These are phyloP conservation scores for Musa balbisiana DNA, from an alignment of 202 grass and related monocot genomes.

Conservation along the genomic window DNA sequence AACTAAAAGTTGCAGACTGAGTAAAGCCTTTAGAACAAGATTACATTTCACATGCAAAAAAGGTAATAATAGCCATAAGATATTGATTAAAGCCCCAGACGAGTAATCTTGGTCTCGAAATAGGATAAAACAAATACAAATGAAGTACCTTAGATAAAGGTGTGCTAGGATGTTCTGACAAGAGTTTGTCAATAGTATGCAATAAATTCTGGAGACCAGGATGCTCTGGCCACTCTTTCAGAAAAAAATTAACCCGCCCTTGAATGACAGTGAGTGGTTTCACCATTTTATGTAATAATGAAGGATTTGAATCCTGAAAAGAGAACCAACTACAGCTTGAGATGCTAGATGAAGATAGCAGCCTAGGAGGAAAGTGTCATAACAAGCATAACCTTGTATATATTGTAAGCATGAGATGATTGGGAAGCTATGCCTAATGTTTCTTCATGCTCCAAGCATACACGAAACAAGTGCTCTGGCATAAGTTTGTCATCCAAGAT, in stretches of 20 bases:
- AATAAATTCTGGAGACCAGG: conserved; percentile 70
- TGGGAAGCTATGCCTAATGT: conserved; percentile 28
- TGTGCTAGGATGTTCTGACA: conserved; percentile 45
- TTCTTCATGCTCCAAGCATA: conserved; percentile 64
- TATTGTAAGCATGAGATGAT: conserved; percentile 42
- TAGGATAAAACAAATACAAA: conserved; percentile 12
- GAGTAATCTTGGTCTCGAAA: background rate
- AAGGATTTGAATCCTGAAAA: conserved; percentile 69
- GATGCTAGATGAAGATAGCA: background rate
- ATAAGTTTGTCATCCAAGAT: conserved; percentile 70
- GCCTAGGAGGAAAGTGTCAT: conserved; percentile 15
- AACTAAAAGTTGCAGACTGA: conserved; percentile 75
- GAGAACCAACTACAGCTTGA: conserved; percentile 14
- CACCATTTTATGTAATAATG: conserved; percentile 66
- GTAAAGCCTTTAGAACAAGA: conserved; percentile 53
- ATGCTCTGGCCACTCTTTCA: conserved; percentile 79
- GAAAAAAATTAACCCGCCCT: conserved; percentile 51
- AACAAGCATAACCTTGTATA: conserved; percentile 60
- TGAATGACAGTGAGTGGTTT: conserved; percentile 46
- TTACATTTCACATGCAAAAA: conserved; percentile 8
- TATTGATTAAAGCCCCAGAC: background rate
- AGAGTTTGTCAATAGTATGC: conserved; percentile 53
- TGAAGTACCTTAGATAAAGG: conserved; percentile 61
- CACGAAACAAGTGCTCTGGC: conserved; percentile 59
- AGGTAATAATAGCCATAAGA: conserved; percentile 13